phyloP scores from a whole-genome alignment of 202 grass and related monocot species.

The Schoenoplectus tabernaemontani region DNA sequence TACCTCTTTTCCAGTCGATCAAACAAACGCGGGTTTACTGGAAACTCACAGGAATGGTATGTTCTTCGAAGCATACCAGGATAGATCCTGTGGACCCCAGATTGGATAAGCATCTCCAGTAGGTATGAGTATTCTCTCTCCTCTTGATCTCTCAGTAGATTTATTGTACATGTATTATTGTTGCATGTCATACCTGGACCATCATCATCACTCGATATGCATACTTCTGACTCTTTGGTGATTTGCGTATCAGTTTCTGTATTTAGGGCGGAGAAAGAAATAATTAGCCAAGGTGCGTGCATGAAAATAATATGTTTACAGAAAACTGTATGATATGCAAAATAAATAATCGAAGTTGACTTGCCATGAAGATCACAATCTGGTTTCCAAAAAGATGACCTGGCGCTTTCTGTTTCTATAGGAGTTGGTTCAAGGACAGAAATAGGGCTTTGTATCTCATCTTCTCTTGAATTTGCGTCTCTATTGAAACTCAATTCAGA shows the following conservation, averaged over 20 bases:
- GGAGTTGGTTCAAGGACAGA: conserved; percentile 54
- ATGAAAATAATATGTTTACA: background rate
- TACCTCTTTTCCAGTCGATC: conserved; percentile 79
- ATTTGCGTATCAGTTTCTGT: conserved; percentile 22
- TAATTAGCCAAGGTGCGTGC: conserved; percentile 9
- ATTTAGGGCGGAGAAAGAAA: conserved; percentile 9
- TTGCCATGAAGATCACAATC: conserved; percentile 42
- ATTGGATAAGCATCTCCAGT: conserved; percentile 78
- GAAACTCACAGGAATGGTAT: conserved; percentile 43
- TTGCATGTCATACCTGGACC: background rate
- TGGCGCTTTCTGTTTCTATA: conserved; percentile 47
- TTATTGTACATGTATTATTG: conserved; percentile 37
- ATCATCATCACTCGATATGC: conserved; percentile 44
- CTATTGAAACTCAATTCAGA: background rate
- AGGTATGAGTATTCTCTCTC: conserved; percentile 89
- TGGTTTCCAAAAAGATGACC: conserved; percentile 38
- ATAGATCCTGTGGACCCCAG: conserved; percentile 54
- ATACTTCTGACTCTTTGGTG: conserved; percentile 39
- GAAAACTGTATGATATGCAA: background rate
- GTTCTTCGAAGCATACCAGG: conserved; percentile 37
- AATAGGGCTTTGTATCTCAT: conserved; percentile 58
- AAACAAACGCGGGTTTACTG: conserved; percentile 48
- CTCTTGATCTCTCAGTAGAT: conserved; percentile 73
- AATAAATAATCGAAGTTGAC: conserved; percentile 11
- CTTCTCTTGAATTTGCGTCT: conserved; percentile 37